A percentile compares a stretch with the other conserved stretches of the same genome.
Conservation (phyloP, 225 moss, liverwort and hornwort species). For the Asterella californica region DNA sequence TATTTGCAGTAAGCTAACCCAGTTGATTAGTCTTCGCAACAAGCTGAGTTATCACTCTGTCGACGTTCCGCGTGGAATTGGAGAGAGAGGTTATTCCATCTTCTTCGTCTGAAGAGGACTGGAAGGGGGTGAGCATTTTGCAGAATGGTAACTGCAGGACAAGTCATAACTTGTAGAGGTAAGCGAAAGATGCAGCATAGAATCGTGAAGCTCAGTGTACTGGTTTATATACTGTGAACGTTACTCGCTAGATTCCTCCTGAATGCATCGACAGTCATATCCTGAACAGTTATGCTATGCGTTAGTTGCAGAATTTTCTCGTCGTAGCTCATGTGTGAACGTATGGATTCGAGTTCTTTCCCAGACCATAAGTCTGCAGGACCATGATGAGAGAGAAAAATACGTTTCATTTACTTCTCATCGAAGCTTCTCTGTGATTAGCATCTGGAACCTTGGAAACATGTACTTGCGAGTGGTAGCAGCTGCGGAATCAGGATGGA, state of each 20-base stretch:
- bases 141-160: neutral
- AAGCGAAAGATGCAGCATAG: neutral
- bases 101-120: too few species aligned
- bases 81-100: too few species aligned
- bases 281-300: too few species aligned
- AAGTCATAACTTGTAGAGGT: conserved; percentile 6
- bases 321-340: neutral
- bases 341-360: neutral
- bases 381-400: too few species aligned
- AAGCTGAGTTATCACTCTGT: too few species aligned
- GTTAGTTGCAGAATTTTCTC: neutral
- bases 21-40: too few species aligned
- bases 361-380: neutral
- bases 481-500: too few species aligned
- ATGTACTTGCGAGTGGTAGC: neutral
- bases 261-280: neutral
- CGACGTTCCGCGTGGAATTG: too few species aligned
- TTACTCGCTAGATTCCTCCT: neutral
- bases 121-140: too few species aligned
- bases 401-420: too few species aligned
- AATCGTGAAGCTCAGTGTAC: neutral
- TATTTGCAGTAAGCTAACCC: too few species aligned
- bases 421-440: neutral
- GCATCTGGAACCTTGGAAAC: neutral
- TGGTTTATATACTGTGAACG: neutral